Evolutionary conservation across 2,329 filamentous ascomycete species (phyloP).

Genomic region (Colletotrichum tabaci): DNA sequence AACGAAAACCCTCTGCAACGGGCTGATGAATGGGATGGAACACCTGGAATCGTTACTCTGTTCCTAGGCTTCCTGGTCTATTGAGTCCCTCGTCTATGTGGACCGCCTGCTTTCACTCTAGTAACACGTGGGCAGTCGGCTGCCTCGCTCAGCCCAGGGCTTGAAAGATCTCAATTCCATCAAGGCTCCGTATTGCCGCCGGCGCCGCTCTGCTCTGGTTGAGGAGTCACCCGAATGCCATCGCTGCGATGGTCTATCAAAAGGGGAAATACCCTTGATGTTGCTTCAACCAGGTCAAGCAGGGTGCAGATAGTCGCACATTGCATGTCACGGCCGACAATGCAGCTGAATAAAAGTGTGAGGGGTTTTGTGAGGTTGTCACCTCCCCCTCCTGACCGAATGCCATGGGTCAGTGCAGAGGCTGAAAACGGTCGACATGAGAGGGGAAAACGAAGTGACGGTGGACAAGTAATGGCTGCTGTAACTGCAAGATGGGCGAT

Average conservation of each 20-base stretch:
- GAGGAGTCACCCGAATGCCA: background rate
- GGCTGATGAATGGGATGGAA: conserved; percentile 25
- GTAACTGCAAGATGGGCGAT: background rate
- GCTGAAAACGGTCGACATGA: conserved; percentile 17
- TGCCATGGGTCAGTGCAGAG: conserved; percentile 32
- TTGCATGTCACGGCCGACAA: background rate
- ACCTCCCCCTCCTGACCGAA: background rate
- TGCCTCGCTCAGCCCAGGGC: background rate
- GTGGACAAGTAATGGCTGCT: background rate
- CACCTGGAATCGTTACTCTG: conserved; percentile 20
- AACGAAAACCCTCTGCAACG: conserved; percentile 27
- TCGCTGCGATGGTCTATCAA: conserved; percentile 6
- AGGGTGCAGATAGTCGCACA: background rate
- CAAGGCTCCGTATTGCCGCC: background rate
- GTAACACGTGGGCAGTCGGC: background rate
- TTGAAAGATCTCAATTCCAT: background rate
- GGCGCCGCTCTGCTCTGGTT: background rate
- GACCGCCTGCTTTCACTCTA: conserved; percentile 1
- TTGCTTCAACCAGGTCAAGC: conserved; percentile 2
- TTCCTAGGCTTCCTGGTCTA: conserved; percentile 22
- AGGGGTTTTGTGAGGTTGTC: background rate
- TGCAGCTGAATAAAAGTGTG: background rate
- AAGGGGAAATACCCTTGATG: conserved; percentile 7
- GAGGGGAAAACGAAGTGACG: background rate
- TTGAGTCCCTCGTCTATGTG: conserved; percentile 9